Percentiles rank a stretch among this genome's conserved stretches.
Evolutionary conservation across 139 green algal species (phyloP).

Genomic region (Haematococcus lacustris): DNA sequence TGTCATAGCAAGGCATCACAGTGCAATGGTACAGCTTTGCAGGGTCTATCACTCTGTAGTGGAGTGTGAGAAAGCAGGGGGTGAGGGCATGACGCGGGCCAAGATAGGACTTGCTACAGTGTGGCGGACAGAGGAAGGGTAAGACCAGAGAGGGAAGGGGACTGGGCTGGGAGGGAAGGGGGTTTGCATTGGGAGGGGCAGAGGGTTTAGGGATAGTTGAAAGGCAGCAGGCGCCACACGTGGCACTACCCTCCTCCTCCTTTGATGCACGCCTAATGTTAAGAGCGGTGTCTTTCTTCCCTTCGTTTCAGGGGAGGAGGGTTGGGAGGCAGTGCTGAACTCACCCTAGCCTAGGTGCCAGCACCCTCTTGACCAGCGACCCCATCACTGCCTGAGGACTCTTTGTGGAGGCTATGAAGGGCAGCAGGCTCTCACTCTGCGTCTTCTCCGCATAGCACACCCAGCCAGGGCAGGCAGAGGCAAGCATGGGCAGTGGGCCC

Average conservation of each 20-base stretch:
- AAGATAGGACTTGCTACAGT: not conserved
- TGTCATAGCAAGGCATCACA: conserved; percentile 98
- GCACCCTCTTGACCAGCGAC: conserved; percentile 73
- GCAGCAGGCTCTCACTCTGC: conserved; percentile 75
- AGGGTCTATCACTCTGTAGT: conserved; percentile 14
- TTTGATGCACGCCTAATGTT: not conserved
- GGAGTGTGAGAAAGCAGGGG: not conserved
- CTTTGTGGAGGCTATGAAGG: conserved; percentile 74
- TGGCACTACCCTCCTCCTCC: not conserved
- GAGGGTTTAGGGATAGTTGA: not conserved
- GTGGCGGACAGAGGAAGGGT: not conserved
- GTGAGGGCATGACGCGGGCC: not conserved
- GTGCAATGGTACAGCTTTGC: conserved; percentile 75
- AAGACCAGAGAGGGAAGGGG: not conserved
- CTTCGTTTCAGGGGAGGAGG: too few relatives aligned
- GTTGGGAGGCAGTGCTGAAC: not conserved
- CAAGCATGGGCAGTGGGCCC: conserved; percentile 72
- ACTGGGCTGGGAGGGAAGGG: too few relatives aligned
- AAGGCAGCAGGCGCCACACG: too few relatives aligned
- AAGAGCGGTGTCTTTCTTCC: too few relatives aligned
- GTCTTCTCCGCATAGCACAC: conserved; percentile 99
- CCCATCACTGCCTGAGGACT: conserved; percentile 88
- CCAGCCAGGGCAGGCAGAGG: conserved; percentile 91
- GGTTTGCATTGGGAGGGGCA: not conserved
- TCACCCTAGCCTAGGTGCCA: conserved; percentile 27